These are phyloP conservation scores for Penicillium sp. DNA, from an alignment of 2,329 filamentous ascomycete species.

Conservation along the genomic window DNA sequence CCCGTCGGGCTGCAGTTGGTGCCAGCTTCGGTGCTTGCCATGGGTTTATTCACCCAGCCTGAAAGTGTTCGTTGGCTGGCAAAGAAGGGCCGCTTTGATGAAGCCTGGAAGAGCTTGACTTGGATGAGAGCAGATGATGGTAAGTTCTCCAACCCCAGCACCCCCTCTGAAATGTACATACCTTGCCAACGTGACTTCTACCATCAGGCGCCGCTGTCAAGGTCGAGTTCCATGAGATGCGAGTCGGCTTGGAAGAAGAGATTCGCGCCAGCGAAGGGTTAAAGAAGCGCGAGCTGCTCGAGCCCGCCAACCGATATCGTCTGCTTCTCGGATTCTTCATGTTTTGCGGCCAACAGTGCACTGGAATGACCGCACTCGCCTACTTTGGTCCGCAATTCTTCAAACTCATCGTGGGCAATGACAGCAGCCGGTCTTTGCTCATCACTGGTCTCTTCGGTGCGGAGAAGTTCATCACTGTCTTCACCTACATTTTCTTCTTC, in stretches of 20 bases:
- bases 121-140: slow-evolving; percentile 47
- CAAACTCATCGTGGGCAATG: slow-evolving; percentile 47
- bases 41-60: slow-evolving; percentile 50
- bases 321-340: slow-evolving; percentile 49
- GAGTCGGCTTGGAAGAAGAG: slow-evolving; percentile 25
- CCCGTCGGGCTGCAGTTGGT: slow-evolving; percentile 49
- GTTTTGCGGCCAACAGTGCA: slow-evolving; percentile 51
- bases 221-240: slow-evolving; percentile 43
- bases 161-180: too few relatives aligned
- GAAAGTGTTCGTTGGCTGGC: slow-evolving; percentile 52
- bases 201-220: slow-evolving; percentile 41
- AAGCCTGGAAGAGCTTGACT: slow-evolving; percentile 47
- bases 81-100: slow-evolving; percentile 48
- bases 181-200: slow-evolving; percentile 13
- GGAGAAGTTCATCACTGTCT: slow-evolving; percentile 50
- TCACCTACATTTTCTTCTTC: slow-evolving; percentile 50
- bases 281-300: slow-evolving; percentile 47
- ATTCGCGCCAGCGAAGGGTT: slow-evolving; percentile 44
- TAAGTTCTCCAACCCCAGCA: slow-evolving; percentile 10
- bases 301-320: slow-evolving; percentile 48
- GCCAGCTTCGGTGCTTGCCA: slow-evolving; percentile 46
- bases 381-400: slow-evolving; percentile 54
- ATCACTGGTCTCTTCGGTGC: slow-evolving; percentile 53
- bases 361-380: slow-evolving; percentile 51
- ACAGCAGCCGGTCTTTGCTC: slow-evolving; percentile 43